These are phyloP conservation scores for Kwoniella sp. DNA, from an alignment of 768 basidiomycete species.

Conservation along the genomic window DNA sequence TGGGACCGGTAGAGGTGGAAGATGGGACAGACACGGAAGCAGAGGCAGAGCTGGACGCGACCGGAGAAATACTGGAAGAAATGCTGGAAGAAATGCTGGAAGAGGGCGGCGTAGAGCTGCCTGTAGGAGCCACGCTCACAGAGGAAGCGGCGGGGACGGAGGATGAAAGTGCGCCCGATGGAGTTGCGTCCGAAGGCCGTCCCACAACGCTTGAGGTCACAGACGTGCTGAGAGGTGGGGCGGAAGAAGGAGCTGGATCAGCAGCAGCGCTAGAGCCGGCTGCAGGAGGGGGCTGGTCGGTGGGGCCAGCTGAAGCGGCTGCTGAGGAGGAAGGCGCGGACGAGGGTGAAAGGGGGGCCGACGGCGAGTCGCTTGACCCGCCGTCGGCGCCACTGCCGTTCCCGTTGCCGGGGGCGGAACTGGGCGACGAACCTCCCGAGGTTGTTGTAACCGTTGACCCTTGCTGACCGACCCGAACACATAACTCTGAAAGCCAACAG, in stretches of 20 bases:
- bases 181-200: not conserved
- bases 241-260: not conserved
- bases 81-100: not conserved
- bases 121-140: not conserved
- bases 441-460: not conserved
- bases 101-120: not conserved
- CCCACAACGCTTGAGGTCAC: not conserved
- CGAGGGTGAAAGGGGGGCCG: not conserved
- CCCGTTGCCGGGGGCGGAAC: not conserved
- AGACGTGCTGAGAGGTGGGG: not conserved
- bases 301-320: not conserved
- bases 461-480: conserved; percentile 7
- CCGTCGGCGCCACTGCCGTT: conserved; percentile 2
- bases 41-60: not conserved
- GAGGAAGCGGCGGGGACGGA: not conserved
- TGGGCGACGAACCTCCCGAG: not conserved
- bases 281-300: no score
- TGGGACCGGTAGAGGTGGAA: conserved; percentile 16
- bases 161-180: not conserved
- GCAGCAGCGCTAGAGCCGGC: not conserved
- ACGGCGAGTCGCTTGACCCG: not conserved
- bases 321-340: not conserved
- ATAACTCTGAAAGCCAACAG: conserved; percentile 6
- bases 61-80: not conserved
- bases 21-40: conserved; percentile 1